Conservation (phyloP, 495 filamentous ascomycete species). For the Daldinia vernicosa region DNA sequence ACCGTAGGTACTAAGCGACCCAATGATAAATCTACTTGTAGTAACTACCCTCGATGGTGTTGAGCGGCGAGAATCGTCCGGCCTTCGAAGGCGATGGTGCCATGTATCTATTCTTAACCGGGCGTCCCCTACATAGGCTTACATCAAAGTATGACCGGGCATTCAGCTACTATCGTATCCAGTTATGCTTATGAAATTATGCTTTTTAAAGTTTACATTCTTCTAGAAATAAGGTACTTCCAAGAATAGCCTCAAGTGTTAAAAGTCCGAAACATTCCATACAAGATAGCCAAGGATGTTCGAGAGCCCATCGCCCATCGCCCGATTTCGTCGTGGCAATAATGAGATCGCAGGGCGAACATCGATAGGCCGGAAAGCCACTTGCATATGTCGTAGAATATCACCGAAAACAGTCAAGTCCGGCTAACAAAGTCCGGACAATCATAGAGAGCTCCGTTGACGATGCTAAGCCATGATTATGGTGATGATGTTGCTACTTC, state of each 20-base stretch:
- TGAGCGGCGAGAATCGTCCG: constrained; percentile 7
- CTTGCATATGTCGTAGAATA: constrained; percentile 20
- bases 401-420: constrained; percentile 12
- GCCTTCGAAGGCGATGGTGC: constrained; percentile 27
- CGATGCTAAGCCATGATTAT: not conserved
- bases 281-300: constrained; percentile 10
- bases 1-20: constrained; percentile 5
- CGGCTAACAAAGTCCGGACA: constrained; percentile 29
- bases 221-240: constrained; percentile 27
- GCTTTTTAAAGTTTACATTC: constrained; percentile 28
- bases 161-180: constrained; percentile 24
- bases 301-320: not conserved
- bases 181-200: constrained; percentile 26
- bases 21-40: constrained; percentile 23
- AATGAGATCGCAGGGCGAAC: constrained; percentile 8
- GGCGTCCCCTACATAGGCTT: constrained; percentile 27
- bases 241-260: constrained; percentile 11
- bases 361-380: constrained; percentile 22
- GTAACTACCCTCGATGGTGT: constrained; percentile 31
- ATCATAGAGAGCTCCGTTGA: not conserved
- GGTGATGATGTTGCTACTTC: not conserved
- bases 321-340: constrained; percentile 4
- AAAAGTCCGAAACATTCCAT: constrained; percentile 29
- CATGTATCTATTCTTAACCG: constrained; percentile 24
- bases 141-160: constrained; percentile 37